Conservation (phyloP, 495 filamentous ascomycete genomes). For the Penicillium desertorum region DNA sequence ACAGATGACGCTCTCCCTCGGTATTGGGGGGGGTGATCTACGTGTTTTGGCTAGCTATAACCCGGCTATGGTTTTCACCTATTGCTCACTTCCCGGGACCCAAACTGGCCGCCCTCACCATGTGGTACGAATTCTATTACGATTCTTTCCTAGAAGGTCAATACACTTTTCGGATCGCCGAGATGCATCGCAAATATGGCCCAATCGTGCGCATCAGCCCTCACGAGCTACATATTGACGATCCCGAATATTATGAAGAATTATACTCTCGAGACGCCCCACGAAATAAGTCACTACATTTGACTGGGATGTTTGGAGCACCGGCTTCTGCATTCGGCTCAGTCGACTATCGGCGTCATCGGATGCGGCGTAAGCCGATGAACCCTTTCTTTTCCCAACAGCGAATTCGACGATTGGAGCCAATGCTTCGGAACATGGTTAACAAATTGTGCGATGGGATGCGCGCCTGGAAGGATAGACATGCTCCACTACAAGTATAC, state of each 20-base stretch:
- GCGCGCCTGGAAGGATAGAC: slow-evolving; percentile 27
- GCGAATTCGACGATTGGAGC: slow-evolving; percentile 32
- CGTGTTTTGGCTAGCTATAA: slow-evolving; percentile 12
- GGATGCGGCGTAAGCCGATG: slow-evolving; percentile 34
- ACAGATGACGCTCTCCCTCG: not conserved
- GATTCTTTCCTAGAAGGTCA: slow-evolving; percentile 40
- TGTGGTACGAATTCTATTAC: slow-evolving; percentile 52
- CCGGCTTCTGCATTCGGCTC: slow-evolving; percentile 26
- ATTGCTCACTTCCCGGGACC: slow-evolving; percentile 50
- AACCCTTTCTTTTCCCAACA: slow-evolving; percentile 40
- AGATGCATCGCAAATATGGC: slow-evolving; percentile 50
- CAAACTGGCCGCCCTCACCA: slow-evolving; percentile 43
- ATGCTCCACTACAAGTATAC: slow-evolving; percentile 32
- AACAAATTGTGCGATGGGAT: slow-evolving; percentile 38
- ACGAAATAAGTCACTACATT: slow-evolving; percentile 35
- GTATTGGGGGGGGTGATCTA: slow-evolving; percentile 2
- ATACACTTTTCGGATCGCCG: slow-evolving; percentile 40
- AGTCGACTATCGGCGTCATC: slow-evolving; percentile 31
- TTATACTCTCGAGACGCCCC: slow-evolving; percentile 40
- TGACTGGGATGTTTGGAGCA: slow-evolving; percentile 30
- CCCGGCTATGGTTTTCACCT: slow-evolving; percentile 44
- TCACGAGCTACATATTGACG: slow-evolving; percentile 53
- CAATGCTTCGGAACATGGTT: slow-evolving; percentile 29
- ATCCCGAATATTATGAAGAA: slow-evolving; percentile 52
- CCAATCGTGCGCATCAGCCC: slow-evolving; percentile 61